A percentile compares a stretch with the other conserved stretches of the same genome.
phyloP scores from a whole-genome alignment of 192 early-diverging fungal genomes.

The Umbelopsis isabellina region DNA sequence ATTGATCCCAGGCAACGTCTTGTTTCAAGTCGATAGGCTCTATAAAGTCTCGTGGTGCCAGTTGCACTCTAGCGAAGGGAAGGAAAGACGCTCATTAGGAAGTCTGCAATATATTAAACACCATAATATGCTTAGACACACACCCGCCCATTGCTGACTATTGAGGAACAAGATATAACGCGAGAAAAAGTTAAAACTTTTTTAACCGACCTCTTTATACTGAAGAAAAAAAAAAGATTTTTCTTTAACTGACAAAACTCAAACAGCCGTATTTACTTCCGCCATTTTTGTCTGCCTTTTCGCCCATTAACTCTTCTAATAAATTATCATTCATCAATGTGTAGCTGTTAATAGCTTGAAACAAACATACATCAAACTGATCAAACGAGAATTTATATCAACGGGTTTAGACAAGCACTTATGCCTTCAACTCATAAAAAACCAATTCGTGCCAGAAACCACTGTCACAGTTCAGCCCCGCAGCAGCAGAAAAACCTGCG shows the following conservation, averaged over 20 bases:
- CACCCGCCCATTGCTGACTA: slow-evolving; percentile 13
- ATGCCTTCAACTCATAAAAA: no score
- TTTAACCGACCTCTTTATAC: not conserved
- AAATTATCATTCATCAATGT: no score
- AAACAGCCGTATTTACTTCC: not conserved
- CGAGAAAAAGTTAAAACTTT: slow-evolving; percentile 5
- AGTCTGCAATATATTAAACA: no score
- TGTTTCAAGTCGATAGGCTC: slow-evolving; percentile 17
- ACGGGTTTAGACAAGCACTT: no score
- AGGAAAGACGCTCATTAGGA: not conserved
- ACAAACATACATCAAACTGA: no score
- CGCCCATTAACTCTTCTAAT: no score
- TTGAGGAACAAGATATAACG: slow-evolving; percentile 11
- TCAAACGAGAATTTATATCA: no score
- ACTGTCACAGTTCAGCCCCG: no score
- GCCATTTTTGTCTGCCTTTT: no score
- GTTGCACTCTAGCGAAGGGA: not conserved
- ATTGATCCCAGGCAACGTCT: slow-evolving; percentile 16
- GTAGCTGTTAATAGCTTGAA: no score
- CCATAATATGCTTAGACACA: not conserved
- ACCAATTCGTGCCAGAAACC: no score
- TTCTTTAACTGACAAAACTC: slow-evolving; percentile 3
- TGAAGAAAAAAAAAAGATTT: slow-evolving; percentile 4
- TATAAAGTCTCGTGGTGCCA: slow-evolving; percentile 21
- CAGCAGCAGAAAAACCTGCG: no score